A percentile compares a stretch with the other conserved stretches of the same genome.
Conservation (phyloP, 768 basidiomycete species). For the Tubosaeta sp. region DNA sequence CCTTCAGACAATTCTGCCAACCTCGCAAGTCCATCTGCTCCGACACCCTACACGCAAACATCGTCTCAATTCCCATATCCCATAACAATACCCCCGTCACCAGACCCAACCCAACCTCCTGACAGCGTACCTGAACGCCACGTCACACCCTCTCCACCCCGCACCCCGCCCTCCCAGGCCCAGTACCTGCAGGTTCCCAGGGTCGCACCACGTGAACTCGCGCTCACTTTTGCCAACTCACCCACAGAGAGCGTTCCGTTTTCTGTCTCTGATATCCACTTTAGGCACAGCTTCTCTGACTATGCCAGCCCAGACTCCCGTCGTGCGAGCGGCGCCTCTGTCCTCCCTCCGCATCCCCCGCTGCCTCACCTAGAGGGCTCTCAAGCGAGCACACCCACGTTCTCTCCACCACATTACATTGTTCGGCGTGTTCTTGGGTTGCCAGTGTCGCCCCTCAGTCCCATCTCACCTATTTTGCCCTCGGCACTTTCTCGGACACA, state of each 20-base stretch:
- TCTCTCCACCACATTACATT: conserved; percentile 25
- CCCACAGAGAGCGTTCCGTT: conserved; percentile 56
- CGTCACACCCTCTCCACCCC: conserved; percentile 17
- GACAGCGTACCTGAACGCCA: conserved; percentile 13
- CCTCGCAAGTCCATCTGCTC: conserved; percentile 15
- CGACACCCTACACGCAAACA: conserved; percentile 21
- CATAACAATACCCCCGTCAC: conserved; percentile 42
- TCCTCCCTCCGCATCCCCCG: conserved; percentile 41
- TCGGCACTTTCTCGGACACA: not conserved
- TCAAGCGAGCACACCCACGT: conserved; percentile 12
- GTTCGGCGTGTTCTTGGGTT: conserved; percentile 31
- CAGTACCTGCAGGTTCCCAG: conserved; percentile 28
- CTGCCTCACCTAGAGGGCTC: conserved; percentile 29
- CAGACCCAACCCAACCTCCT: conserved; percentile 26
- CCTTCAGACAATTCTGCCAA: conserved; percentile 24
- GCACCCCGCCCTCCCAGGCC: conserved; percentile 6
- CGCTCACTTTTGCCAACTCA: conserved; percentile 36
- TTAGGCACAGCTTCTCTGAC: conserved; percentile 39
- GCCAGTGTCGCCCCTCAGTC: conserved; percentile 20
- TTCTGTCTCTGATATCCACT: conserved; percentile 51
- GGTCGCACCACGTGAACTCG: conserved; percentile 22
- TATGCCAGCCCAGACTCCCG: conserved; percentile 29
- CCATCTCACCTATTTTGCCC: conserved; percentile 2
- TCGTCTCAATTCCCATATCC: conserved; percentile 42
- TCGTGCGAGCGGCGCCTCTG: conserved; percentile 31